Evolutionary conservation across 2,329 filamentous ascomycete species (phyloP).

Genomic region (Tympanopsis confertula): DNA sequence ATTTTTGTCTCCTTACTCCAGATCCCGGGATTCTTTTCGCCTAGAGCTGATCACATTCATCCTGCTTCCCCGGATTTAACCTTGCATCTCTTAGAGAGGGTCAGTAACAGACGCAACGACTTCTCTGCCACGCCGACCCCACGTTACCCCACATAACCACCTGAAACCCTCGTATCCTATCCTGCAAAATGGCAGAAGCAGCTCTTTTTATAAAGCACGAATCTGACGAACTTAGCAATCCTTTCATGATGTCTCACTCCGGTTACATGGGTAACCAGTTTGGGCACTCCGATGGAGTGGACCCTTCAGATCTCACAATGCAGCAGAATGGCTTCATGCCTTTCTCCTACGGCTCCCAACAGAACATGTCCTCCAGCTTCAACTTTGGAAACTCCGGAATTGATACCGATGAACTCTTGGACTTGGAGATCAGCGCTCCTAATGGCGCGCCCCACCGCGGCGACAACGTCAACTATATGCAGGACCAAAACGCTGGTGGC

Average conservation of each 20-base stretch:
- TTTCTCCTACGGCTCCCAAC: constrained; percentile 30
- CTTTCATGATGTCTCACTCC: background rate
- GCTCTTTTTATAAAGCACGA: background rate
- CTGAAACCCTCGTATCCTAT: too few species aligned
- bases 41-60: too few species aligned
- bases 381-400: constrained; percentile 1
- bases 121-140: too few species aligned
- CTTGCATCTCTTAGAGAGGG: too few species aligned
- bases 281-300: constrained; percentile 27
- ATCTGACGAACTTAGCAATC: background rate
- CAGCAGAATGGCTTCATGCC: constrained; percentile 26
- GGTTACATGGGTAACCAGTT: constrained; percentile 11
- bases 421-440: constrained; percentile 14
- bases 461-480: constrained; percentile 13
- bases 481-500: background rate
- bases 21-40: too few species aligned
- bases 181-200: constrained; percentile 1
- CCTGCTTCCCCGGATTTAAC: too few species aligned
- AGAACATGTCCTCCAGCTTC: constrained; percentile 33
- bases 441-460: constrained; percentile 16
- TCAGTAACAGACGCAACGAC: too few species aligned
- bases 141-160: too few species aligned
- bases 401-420: constrained; percentile 37
- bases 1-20: too few species aligned
- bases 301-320: constrained; percentile 53